Evolutionary conservation across 2,329 filamentous ascomycete species (phyloP).

Genomic region (Didymella sp.): DNA sequence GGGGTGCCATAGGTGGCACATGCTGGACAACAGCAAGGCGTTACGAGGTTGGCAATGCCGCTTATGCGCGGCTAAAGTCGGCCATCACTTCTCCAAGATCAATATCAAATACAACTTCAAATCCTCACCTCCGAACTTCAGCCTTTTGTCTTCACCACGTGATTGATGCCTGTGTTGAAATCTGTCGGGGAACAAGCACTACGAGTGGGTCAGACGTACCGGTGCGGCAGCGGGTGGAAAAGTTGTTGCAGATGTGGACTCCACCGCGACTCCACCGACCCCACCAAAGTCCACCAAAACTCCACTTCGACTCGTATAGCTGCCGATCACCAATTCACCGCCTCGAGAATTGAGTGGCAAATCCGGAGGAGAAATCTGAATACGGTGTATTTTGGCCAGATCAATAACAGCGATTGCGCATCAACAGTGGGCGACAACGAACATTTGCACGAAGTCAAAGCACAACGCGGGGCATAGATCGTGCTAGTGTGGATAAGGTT

Average conservation of each 20-base stretch:
- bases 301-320: constrained; percentile 11
- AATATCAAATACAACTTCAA: constrained; percentile 3
- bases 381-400: background rate
- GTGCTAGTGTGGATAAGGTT: background rate
- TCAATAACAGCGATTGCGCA: background rate
- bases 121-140: background rate
- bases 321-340: constrained; percentile 16
- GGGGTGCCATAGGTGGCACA: constrained; percentile 14
- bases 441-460: background rate
- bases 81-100: background rate
- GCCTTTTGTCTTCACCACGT: background rate
- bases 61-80: constrained; percentile 11
- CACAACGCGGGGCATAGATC: background rate
- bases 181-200: constrained; percentile 8
- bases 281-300: constrained; percentile 8
- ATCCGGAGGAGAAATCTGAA: constrained; percentile 12
- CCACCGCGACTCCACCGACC: constrained; percentile 11
- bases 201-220: constrained; percentile 11
- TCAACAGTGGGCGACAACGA: background rate
- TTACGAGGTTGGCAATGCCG: constrained; percentile 6
- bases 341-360: constrained; percentile 19
- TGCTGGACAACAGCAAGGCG: constrained; percentile 22
- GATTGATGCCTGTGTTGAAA: background rate
- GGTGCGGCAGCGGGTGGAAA: constrained; percentile 21
- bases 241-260: constrained; percentile 17